Percentiles rank a stretch among this genome's conserved stretches.
These are phyloP conservation scores for Debaryomycetaceae sp. DNA, from an alignment of 1,139 yeast genomes.

Conservation along the genomic window DNA sequence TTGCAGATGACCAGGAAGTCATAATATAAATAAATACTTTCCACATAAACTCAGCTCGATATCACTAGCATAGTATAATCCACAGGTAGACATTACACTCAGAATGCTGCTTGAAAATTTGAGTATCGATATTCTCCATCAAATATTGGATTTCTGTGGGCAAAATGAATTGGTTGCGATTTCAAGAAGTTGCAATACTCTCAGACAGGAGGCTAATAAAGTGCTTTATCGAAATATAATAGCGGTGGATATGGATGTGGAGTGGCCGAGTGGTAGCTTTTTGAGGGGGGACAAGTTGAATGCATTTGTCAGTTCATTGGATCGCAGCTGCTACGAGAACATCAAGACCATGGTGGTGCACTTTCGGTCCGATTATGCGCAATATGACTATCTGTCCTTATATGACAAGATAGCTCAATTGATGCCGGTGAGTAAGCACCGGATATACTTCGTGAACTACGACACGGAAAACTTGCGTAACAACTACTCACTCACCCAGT, in stretches of 20 bases:
- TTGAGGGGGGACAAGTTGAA: slow-evolving; percentile 10
- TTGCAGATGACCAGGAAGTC: not conserved
- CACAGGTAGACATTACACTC: too few relatives aligned
- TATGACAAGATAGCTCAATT: slow-evolving; percentile 13
- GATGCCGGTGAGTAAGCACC: slow-evolving; percentile 15
- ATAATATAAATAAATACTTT: not conserved
- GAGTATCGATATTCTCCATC: slow-evolving; percentile 3
- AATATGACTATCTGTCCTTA: slow-evolving; percentile 15
- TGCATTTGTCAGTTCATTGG: slow-evolving; percentile 11
- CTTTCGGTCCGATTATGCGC: slow-evolving; percentile 16
- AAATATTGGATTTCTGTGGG: slow-evolving; percentile 10
- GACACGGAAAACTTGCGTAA: slow-evolving; percentile 20
- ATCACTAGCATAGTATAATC: too few relatives aligned
- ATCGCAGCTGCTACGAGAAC: slow-evolving; percentile 10
- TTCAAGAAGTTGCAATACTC: slow-evolving; percentile 10
- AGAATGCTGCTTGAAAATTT: not conserved
- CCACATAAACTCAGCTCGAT: not conserved
- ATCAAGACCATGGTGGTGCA: slow-evolving; percentile 16
- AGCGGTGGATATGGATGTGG: slow-evolving; percentile 10
- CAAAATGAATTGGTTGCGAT: slow-evolving; percentile 13
- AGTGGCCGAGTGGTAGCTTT: slow-evolving; percentile 6
- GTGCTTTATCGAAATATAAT: slow-evolving; percentile 16
- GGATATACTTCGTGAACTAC: slow-evolving; percentile 16
- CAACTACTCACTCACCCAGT: slow-evolving; percentile 16
- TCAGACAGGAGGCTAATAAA: slow-evolving; percentile 13